Conservation (phyloP, 108 stramenopile species). For the Asterionellopsis glacialis region DNA sequence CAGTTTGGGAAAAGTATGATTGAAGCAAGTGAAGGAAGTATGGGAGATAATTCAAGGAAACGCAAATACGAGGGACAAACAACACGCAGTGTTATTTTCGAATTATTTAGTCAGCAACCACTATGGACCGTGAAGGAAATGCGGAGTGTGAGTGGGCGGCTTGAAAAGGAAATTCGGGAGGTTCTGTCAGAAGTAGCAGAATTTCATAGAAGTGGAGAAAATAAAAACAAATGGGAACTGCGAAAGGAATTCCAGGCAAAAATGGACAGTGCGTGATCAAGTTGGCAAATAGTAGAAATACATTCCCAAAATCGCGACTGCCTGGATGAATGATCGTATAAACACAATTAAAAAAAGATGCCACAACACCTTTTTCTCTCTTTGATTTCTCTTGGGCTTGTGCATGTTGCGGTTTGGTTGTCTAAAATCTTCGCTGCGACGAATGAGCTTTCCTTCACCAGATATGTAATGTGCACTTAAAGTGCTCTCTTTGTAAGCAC, state of each 20-base stretch:
- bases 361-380: too few species aligned
- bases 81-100: slow-evolving; percentile 62
- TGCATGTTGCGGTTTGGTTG: too few species aligned
- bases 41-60: slow-evolving; percentile 33
- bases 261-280: too few species aligned
- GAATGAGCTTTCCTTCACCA: too few species aligned
- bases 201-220: slow-evolving; percentile 76
- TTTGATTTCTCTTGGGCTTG: too few species aligned
- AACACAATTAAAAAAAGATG: too few species aligned
- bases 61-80: slow-evolving; percentile 43
- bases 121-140: slow-evolving; percentile 75
- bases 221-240: slow-evolving; percentile 70
- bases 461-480: too few species aligned
- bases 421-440: too few species aligned
- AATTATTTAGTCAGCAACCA: slow-evolving; percentile 66
- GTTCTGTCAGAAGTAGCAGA: slow-evolving; percentile 69
- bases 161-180: slow-evolving; percentile 72
- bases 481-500: too few species aligned
- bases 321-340: too few species aligned
- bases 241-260: slow-evolving; percentile 29
- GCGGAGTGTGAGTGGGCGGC: slow-evolving; percentile 41
- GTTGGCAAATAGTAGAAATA: too few species aligned
- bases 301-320: too few species aligned
- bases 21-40: slow-evolving; percentile 26
- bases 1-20: slow-evolving; percentile 61